Evolutionary conservation across 139 green algal genomes (phyloP).

Genomic region (Deuterostichococcus epilithicus): DNA sequence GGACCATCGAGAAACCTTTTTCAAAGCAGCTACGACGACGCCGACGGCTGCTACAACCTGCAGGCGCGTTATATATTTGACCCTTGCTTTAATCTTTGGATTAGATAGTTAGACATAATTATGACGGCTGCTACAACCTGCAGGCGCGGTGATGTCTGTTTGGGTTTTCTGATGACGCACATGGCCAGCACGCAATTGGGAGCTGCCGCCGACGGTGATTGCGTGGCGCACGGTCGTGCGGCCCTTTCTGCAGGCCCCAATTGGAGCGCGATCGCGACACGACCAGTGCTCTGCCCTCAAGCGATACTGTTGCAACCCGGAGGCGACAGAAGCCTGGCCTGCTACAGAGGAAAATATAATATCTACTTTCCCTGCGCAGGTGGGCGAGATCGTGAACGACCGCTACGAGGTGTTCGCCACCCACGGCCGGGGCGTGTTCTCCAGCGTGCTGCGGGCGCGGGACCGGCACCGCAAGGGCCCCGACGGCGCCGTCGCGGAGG

Average conservation of each 20-base stretch:
- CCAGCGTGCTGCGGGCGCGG: constrained; percentile 80
- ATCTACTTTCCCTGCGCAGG: constrained; percentile 27
- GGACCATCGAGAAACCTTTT: no score
- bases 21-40: constrained; percentile 90
- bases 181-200: no score
- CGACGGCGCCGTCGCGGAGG: constrained; percentile 18
- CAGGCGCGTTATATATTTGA: constrained; percentile 38
- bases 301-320: no score
- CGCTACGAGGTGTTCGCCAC: constrained; percentile 72
- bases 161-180: no score
- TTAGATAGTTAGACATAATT: no score
- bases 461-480: constrained; percentile 52
- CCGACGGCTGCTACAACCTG: constrained; percentile 96
- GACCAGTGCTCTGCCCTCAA: no score
- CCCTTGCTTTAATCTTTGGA: no score
- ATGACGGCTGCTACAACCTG: constrained; percentile 98
- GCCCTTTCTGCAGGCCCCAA: no score
- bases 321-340: neutral
- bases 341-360: neutral
- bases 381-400: constrained; percentile 83
- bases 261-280: no score
- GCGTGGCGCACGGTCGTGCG: no score
- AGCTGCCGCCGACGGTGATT: no score
- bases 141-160: constrained; percentile 49
- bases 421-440: constrained; percentile 92